Evolutionary conservation across 306 rosid genomes (phyloP), one percentile per base, ranked within the genome.

Genomic region (Cicer pinnatifidum): DNA sequence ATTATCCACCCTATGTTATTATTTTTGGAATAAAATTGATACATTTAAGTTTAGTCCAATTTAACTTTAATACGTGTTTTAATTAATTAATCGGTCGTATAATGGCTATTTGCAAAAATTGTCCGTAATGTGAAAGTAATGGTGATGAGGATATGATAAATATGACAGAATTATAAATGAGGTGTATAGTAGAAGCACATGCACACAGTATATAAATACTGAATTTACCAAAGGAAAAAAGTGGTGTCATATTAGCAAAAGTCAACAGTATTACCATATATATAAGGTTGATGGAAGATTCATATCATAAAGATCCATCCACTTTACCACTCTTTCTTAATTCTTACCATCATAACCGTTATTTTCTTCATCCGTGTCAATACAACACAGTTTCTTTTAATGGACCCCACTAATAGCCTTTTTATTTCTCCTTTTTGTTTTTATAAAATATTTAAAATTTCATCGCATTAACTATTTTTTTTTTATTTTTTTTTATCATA

Each of bases 361-460:
- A 77, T 66, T 59, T 65, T 67, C 72, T 68, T 78, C 84, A 69
- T 54, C 79, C 72, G 72, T 76, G 88, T 86, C 84, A 81, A 78
- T 83, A 54, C 71, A 72, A 75, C 82, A 84, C 75, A 82, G 82
- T 81, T 74, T 75, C 88, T 63, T 64, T 63, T 58, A 23, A 33
- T 73, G 82, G 84, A 75, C 62, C 82, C 82, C 82, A 45, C 80
- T 53, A 50, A 28, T 28, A 28, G 12, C 39, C 11, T 28, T 28
- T 28, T 28, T 28, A 28, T 28, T 28, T 28, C 5, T 28, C 5
- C 35, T 28, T 28, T 28, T 28, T 28, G 0, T 28, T 2, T 20
- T 20, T 1, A 28, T 28, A 28, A 3, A 3, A 28, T 28, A 28
- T 28, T 28, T 28, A 28, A 28, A 28, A 3, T 28, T 28, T 28